Percentiles rank a stretch among this genome's conserved stretches.
These are phyloP conservation scores for Neurospora cerealis DNA, from an alignment of 495 filamentous ascomycete genomes.

Conservation along the genomic window DNA sequence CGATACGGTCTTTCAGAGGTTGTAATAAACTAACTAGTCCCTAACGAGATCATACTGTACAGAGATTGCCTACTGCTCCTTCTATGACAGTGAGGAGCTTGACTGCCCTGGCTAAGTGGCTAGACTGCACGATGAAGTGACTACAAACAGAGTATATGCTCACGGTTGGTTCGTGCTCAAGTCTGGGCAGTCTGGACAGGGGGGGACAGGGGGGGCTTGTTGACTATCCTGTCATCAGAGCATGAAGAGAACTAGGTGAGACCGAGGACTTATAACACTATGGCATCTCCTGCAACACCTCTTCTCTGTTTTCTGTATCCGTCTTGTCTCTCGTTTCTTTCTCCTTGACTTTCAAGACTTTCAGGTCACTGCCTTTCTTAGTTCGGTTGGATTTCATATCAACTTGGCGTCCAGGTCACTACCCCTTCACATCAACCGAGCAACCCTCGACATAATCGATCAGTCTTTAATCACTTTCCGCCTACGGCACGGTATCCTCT, in stretches of 20 bases:
- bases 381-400: neutral
- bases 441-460: neutral
- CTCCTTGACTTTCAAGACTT: neutral
- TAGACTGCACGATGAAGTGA: neutral
- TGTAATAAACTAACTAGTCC: neutral
- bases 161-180: neutral
- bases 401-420: neutral
- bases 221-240: neutral
- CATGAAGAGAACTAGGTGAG: neutral
- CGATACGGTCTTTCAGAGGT: neutral
- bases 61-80: neutral
- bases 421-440: neutral
- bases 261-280: conserved; percentile 3
- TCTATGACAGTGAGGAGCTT: neutral
- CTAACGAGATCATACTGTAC: neutral
- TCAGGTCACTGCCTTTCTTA: neutral
- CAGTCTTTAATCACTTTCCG: neutral
- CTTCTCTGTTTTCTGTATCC: neutral
- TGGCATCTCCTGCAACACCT: conserved; percentile 1
- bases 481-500: neutral
- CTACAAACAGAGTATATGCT: neutral
- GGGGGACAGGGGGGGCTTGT: neutral
- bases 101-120: neutral
- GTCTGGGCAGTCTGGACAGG: neutral
- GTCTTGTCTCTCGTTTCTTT: conserved; percentile 1